Base-by-base conservation (phyloP, 1,284 basidiomycete genomes). In the Ustilago shanxiensis region DNA sequence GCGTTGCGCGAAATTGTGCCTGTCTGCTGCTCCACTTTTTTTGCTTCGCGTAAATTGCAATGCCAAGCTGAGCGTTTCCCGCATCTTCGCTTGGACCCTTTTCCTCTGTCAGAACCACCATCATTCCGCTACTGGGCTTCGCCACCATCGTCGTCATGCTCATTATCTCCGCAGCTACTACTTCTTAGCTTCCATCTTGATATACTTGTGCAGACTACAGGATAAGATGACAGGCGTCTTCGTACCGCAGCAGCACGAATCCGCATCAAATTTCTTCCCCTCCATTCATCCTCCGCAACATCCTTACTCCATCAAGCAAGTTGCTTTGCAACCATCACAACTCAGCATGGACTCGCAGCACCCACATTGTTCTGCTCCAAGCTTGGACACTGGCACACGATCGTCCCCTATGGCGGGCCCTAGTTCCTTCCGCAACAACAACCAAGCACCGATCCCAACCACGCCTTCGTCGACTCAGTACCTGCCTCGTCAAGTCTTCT, bases 401-500 rank as follows among this genome's bases (percentile, higher is more conserved):
- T 49, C 47, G 14, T 49, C 47, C 8, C 26, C 26, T 14, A 24
- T 28, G 24, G 47, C 47, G 8, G 47, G 47, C 6, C 24, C 26
- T n/a, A 49, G 47, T 13, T 11, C 22, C 1, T 49, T 28, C 14
- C 47, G 24, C 47, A 24, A 9, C 22, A 16, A 22, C 9, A 5
- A 26, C 7, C 22, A 49, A 26, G 24, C 47, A 26, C 24, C 24
- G 28, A 18, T 26, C 33, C 14, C n/a, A 9, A n/a, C 10, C 59
- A 35, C 35, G 8, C 37, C 24, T 26, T 10, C 50, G 6, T 13
- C n/a, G 13, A 16, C 31, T 7, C 41, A 26, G 7, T 61, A 45
- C n/a, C 68, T 76, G 0, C 65, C 73, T 2, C 49, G 47, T 7
- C 68, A 72, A 33, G 50, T 58, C 22, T 67, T 71, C 39, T 76